Evolutionary conservation across 495 filamentous ascomycete genomes (phyloP).

Genomic region (Penicillium argentinense): DNA sequence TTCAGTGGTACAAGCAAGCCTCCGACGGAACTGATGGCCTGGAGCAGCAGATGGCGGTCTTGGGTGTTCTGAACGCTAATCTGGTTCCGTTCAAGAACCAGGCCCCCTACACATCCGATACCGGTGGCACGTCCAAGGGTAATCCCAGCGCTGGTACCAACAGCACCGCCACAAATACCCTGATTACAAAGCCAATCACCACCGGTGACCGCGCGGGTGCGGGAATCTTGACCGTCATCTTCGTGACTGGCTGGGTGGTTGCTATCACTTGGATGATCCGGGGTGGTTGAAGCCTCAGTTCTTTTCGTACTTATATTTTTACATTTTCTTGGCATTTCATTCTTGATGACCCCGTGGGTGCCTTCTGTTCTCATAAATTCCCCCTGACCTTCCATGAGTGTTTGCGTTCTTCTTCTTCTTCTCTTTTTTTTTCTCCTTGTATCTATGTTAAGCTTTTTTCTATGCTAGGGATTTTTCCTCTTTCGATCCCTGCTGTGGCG

Average conservation of each 20-base stretch:
- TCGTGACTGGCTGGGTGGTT: constrained; percentile 53
- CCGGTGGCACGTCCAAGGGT: constrained; percentile 66
- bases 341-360: constrained; percentile 11
- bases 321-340: background rate
- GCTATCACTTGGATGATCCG: constrained; percentile 45
- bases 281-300: constrained; percentile 22
- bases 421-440: constrained; percentile 10
- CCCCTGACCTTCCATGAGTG: constrained; percentile 9
- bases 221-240: constrained; percentile 60
- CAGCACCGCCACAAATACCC: constrained; percentile 18
- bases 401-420: constrained; percentile 5
- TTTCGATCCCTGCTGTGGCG: constrained; percentile 5
- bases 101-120: constrained; percentile 53
- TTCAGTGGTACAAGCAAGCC: constrained; percentile 46
- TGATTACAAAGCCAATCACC: constrained; percentile 42
- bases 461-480: background rate
- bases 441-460: constrained; percentile 10
- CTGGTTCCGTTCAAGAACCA: constrained; percentile 46
- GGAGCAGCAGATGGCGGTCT: constrained; percentile 60
- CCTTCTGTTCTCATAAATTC: constrained; percentile 16
- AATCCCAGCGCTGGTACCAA: constrained; percentile 57
- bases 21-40: constrained; percentile 52
- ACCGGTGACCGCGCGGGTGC: constrained; percentile 63
- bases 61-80: constrained; percentile 56
- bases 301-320: background rate